Percentiles rank a stretch among this genome's conserved stretches.
Conservation (phyloP, 805 yeast species). For the Cyberlindnera saturnus region DNA sequence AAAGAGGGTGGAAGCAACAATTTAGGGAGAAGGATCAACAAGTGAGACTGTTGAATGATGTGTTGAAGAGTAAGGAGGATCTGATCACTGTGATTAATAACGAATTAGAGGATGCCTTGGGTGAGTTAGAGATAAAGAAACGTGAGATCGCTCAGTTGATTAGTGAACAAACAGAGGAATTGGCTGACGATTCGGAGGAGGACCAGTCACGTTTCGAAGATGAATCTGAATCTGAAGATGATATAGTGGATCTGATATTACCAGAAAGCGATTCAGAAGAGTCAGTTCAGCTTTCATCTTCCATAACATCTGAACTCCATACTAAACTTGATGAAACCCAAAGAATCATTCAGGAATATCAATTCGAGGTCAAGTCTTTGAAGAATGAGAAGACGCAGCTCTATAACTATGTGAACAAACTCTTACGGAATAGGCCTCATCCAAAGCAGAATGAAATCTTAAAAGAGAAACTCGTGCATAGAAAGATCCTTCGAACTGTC, state of each 20-base stretch:
- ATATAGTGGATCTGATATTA: neutral
- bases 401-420: conserved; percentile 20
- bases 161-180: neutral
- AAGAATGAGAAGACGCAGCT: conserved; percentile 21
- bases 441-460: conserved; percentile 18
- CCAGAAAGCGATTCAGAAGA: conserved; percentile 1
- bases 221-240: conserved; percentile 5
- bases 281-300: neutral
- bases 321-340: conserved; percentile 12
- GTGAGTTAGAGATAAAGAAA: conserved; percentile 8
- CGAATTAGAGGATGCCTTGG: conserved; percentile 12
- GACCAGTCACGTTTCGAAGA: conserved; percentile 1
- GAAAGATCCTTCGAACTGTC: conserved; percentile 20
- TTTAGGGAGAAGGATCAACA: neutral
- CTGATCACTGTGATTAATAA: conserved; percentile 13
- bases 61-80: conserved; percentile 6
- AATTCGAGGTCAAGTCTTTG: conserved; percentile 19
- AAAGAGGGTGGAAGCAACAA: conserved; percentile 12
- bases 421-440: conserved; percentile 15
- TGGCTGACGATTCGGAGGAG: neutral
- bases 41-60: neutral
- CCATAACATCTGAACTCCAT: conserved; percentile 5
- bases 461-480: conserved; percentile 20
- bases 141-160: neutral
- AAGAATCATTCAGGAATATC: conserved; percentile 2